Evolutionary conservation across 73 alveolate species (phyloP).

Genomic region (Paramecium caudatum): DNA sequence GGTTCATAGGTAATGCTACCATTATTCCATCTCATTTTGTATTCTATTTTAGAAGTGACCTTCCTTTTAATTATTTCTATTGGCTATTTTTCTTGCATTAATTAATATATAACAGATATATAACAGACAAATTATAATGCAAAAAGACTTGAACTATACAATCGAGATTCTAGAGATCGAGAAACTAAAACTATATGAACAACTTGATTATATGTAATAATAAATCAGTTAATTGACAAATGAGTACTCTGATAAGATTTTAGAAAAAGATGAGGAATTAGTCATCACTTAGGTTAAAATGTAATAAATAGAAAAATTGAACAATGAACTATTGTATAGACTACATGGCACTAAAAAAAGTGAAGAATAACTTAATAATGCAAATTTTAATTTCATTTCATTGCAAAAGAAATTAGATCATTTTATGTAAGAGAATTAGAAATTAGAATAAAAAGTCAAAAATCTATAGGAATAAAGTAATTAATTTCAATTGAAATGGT

Average conservation of each 20-base stretch:
- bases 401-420: slow-evolving; percentile 24
- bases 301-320: slow-evolving; percentile 5
- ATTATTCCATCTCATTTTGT: slow-evolving; percentile 35
- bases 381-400: slow-evolving; percentile 25
- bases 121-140: slow-evolving; percentile 30
- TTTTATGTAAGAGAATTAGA: background rate
- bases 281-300: background rate
- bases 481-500: slow-evolving; percentile 42
- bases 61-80: slow-evolving; percentile 28
- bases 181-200: slow-evolving; percentile 50
- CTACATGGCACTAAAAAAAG: slow-evolving; percentile 1
- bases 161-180: slow-evolving; percentile 52
- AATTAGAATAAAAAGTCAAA: slow-evolving; percentile 7
- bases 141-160: slow-evolving; percentile 19
- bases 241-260: slow-evolving; percentile 43
- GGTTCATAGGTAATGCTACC: slow-evolving; percentile 1
- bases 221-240: background rate
- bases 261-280: slow-evolving; percentile 28
- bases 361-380: slow-evolving; percentile 54
- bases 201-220: slow-evolving; percentile 45
- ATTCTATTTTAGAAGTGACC: background rate
- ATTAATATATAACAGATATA: background rate
- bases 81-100: slow-evolving; percentile 1
- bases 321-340: slow-evolving; percentile 3
- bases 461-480: background rate